phyloP scores from a whole-genome alignment of 768 basidiomycete genomes.

The Phanerochaete sordida region DNA sequence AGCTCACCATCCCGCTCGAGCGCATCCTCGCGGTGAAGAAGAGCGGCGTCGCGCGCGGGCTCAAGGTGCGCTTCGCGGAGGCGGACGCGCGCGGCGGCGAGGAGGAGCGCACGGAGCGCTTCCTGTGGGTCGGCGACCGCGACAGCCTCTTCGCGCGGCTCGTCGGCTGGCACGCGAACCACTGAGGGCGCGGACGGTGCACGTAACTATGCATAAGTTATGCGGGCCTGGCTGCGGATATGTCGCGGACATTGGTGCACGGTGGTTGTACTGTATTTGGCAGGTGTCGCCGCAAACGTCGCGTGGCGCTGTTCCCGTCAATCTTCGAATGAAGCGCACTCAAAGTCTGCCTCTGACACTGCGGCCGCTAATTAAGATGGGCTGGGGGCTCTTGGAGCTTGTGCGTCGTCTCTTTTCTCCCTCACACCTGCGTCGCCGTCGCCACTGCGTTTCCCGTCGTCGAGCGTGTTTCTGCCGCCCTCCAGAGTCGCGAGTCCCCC shows the following conservation, averaged over 20 bases:
- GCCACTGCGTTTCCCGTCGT: neutral
- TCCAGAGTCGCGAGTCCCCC: neutral
- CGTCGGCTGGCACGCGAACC: constrained; percentile 45
- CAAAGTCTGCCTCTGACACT: neutral
- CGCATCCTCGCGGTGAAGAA: constrained; percentile 57
- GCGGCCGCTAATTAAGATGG: no score
- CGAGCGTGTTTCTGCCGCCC: neutral
- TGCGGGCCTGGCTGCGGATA: neutral
- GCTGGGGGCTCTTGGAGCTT: no score
- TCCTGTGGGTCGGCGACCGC: constrained; percentile 55
- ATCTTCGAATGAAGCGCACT: neutral
- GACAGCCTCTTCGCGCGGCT: constrained; percentile 68
- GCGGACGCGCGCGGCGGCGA: constrained; percentile 24
- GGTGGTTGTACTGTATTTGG: neutral
- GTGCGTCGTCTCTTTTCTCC: neutral
- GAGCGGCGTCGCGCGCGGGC: constrained; percentile 45
- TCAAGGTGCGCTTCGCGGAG: constrained; percentile 44
- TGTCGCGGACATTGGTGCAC: neutral
- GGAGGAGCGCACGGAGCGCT: constrained; percentile 46
- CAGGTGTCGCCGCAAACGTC: constrained; percentile 6
- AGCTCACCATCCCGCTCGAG: constrained; percentile 41
- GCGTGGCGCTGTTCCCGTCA: neutral
- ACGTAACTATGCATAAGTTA: neutral
- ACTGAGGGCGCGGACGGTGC: no score
- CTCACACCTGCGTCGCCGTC: constrained; percentile 1